Percentiles rank a stretch among this genome's conserved stretches.
phyloP scores from a whole-genome alignment of 2,329 filamentous ascomycete species.

The Beauveria sp. region DNA sequence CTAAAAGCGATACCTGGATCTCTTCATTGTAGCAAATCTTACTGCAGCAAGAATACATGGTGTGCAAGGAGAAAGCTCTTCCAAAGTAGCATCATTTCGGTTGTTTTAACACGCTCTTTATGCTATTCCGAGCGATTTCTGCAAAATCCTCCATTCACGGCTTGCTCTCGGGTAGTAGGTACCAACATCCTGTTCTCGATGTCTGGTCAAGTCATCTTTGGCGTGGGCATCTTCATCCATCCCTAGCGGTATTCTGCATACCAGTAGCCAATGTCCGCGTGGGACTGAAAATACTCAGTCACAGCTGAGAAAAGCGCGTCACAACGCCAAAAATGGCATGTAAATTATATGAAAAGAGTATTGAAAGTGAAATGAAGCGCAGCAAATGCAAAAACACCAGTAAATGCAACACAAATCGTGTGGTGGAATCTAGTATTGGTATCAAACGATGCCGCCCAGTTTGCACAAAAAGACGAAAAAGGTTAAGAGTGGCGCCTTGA shows the following conservation, averaged over 20 bases:
- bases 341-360: conserved; percentile 1
- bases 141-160: background rate
- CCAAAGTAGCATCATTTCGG: background rate
- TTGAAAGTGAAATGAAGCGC: conserved; percentile 11
- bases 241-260: background rate
- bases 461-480: background rate
- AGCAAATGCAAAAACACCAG: conserved; percentile 15
- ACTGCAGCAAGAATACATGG: background rate
- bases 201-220: background rate
- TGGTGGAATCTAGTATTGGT: conserved; percentile 12
- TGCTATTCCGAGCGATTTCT: background rate
- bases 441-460: conserved; percentile 12
- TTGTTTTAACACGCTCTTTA: background rate
- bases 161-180: background rate
- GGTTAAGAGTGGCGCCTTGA: background rate
- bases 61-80: background rate
- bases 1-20: background rate
- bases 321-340: conserved; percentile 6
- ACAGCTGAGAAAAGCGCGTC: conserved; percentile 3
- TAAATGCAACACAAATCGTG: conserved; percentile 11
- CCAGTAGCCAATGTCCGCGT: background rate
- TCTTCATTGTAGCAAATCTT: background rate
- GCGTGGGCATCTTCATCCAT: background rate
- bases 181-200: background rate
- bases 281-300: background rate